A percentile compares a stretch with the other conserved stretches of the same genome.
Conservation (phyloP, 2,329 filamentous ascomycete species). For the Apiospora saccharicola region DNA sequence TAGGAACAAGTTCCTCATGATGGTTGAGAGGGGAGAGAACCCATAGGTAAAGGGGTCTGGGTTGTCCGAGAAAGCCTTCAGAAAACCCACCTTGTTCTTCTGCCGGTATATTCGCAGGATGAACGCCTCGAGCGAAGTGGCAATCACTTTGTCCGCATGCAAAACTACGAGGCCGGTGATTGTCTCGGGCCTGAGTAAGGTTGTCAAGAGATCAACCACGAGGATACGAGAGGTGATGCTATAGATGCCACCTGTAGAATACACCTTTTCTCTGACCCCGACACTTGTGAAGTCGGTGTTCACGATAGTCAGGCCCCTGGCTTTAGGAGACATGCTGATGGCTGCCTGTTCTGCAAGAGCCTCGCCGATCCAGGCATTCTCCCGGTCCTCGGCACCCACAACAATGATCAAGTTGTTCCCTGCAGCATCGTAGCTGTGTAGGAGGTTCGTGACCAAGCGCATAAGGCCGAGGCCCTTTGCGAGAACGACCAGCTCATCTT, state of each 20-base stretch:
- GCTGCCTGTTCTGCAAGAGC: conserved; percentile 94
- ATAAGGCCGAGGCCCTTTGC: conserved; percentile 92
- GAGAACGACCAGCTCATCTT: conserved; percentile 93
- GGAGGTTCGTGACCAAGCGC: conserved; percentile 91
- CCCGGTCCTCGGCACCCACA: conserved; percentile 87
- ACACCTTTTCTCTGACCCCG: conserved; percentile 87
- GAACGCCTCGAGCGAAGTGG: conserved; percentile 92
- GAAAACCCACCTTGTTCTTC: conserved; percentile 90
- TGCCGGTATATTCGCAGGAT: conserved; percentile 93
- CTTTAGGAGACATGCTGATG: conserved; percentile 81
- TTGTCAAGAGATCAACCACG: conserved; percentile 91
- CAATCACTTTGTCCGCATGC: conserved; percentile 85
- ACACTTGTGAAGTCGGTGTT: conserved; percentile 96
- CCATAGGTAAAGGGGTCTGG: conserved; percentile 90
- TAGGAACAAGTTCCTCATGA: conserved; percentile 92
- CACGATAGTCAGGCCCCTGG: conserved; percentile 86
- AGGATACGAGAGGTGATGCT: conserved; percentile 96
- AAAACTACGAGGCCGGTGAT: conserved; percentile 88
- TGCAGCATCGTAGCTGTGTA: conserved; percentile 95
- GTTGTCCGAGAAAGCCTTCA: conserved; percentile 95
- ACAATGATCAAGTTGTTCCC: conserved; percentile 92
- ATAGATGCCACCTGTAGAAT: conserved; percentile 87
- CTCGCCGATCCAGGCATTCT: conserved; percentile 97
- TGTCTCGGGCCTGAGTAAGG: conserved; percentile 79
- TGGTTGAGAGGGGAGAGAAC: conserved; percentile 85